A percentile compares a stretch with the other conserved stretches of the same genome.
phyloP scores from a whole-genome alignment of 78 protist genomes.

The Planoprotostelium fungivorum region DNA sequence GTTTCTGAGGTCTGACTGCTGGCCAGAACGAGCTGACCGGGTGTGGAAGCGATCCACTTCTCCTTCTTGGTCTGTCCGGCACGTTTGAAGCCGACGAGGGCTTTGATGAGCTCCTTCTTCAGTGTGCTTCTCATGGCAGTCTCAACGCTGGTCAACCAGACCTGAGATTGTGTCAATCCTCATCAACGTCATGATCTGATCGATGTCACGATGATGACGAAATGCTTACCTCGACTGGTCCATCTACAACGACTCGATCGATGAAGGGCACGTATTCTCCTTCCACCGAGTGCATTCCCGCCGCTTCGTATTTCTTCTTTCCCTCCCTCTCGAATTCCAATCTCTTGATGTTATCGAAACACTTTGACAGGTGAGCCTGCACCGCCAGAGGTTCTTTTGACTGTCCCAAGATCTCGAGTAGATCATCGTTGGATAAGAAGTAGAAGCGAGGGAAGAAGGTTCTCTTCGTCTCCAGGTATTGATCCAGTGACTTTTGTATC shows the following conservation, averaged over 20 bases:
- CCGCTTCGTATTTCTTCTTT: slow-evolving; percentile 43
- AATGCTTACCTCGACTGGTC: slow-evolving; percentile 62
- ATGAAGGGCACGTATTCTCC: slow-evolving; percentile 83
- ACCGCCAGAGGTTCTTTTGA: slow-evolving; percentile 64
- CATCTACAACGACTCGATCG: slow-evolving; percentile 51
- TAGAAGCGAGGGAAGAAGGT: slow-evolving; percentile 96
- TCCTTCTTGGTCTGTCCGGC: slow-evolving; percentile 8
- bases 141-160: slow-evolving; percentile 82
- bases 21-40: slow-evolving; percentile 76
- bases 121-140: slow-evolving; percentile 35
- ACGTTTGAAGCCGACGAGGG: not conserved
- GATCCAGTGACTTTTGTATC: slow-evolving; percentile 94
- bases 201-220: slow-evolving; percentile 85
- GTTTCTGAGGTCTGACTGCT: slow-evolving; percentile 79
- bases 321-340: slow-evolving; percentile 48
- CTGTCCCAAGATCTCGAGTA: slow-evolving; percentile 97
- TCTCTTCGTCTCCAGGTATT: slow-evolving; percentile 94
- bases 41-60: slow-evolving; percentile 58
- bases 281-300: slow-evolving; percentile 77
- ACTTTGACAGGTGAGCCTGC: slow-evolving; percentile 90
- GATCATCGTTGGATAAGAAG: slow-evolving; percentile 98
- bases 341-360: slow-evolving; percentile 90
- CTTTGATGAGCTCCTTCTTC: not conserved
- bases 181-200: slow-evolving; percentile 68
- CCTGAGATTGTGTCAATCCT: slow-evolving; percentile 28